phyloP scores from a whole-genome alignment of 2,329 filamentous ascomycete species.

The Karstenula rhodostoma region DNA sequence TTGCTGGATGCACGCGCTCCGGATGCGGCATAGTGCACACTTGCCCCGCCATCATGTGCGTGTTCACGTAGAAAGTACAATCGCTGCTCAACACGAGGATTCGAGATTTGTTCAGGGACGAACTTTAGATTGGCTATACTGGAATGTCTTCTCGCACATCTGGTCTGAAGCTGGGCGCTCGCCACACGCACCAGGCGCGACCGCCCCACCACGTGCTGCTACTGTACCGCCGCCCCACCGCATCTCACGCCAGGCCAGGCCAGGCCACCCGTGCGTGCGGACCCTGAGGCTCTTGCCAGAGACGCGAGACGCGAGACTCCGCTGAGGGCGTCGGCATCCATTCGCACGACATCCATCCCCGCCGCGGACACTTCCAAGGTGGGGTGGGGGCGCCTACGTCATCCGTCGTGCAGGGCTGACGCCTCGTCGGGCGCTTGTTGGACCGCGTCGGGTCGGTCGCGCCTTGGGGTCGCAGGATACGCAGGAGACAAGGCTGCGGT shows the following conservation, averaged over 20 bases:
- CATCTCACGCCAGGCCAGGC: background rate
- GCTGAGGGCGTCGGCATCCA: background rate
- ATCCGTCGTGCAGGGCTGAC: slow-evolving; percentile 18
- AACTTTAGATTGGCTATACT: too few relatives aligned
- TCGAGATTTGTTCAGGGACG: background rate
- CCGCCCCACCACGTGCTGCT: background rate
- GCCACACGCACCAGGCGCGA: too few relatives aligned
- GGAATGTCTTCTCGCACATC: too few relatives aligned
- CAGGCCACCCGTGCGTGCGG: background rate
- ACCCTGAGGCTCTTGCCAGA: slow-evolving; percentile 11
- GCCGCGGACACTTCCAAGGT: background rate
- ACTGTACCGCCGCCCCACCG: background rate
- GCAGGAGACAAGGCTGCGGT: background rate
- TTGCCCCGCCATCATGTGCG: too few relatives aligned
- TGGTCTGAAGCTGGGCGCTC: too few relatives aligned
- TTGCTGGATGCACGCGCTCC: background rate
- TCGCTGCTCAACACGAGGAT: background rate
- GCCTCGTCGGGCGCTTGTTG: slow-evolving; percentile 16
- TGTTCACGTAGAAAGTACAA: background rate
- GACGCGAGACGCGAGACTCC: background rate
- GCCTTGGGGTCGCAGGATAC: background rate
- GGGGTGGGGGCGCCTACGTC: slow-evolving; percentile 10
- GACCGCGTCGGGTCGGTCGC: slow-evolving; percentile 12
- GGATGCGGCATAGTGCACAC: background rate
- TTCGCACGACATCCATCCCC: background rate